Conservation (phyloP, 2,329 filamentous ascomycete species). For the Hypocreales sp. region DNA sequence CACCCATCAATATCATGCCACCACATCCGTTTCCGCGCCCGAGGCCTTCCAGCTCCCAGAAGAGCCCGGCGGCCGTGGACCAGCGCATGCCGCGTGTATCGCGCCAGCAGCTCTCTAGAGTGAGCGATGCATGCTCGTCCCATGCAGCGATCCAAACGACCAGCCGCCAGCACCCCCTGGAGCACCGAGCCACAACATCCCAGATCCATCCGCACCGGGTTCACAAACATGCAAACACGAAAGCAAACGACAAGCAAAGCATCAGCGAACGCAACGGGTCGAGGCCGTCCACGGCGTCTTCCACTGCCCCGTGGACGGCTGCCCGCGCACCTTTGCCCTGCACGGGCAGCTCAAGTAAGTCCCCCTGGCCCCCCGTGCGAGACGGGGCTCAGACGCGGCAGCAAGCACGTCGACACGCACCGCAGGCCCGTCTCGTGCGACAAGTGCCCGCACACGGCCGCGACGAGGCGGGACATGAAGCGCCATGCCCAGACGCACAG, state of each 20-base stretch:
- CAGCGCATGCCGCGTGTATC: neutral
- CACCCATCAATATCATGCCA: no score
- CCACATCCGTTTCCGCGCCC: no score
- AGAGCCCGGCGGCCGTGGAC: neutral
- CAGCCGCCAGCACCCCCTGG: no score
- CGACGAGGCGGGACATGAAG: neutral
- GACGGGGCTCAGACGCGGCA: no score
- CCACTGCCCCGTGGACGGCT: neutral
- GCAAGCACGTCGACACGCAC: neutral
- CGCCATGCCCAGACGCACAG: neutral
- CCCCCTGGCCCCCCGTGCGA: no score
- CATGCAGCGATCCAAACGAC: neutral
- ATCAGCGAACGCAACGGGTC: no score
- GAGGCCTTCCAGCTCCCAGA: no score
- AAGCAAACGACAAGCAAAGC: neutral
- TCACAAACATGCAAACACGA: no score
- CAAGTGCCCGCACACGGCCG: neutral
- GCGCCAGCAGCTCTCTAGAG: conserved; percentile 1
- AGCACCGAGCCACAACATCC: no score
- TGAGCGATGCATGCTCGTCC: neutral
- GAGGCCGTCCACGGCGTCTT: neutral
- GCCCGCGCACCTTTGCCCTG: neutral
- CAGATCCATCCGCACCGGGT: no score
- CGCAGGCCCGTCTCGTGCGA: neutral
- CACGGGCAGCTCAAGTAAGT: no score